Evolutionary conservation across 2,329 filamentous ascomycete genomes (phyloP).

Genomic region (Fusarium burgessii): DNA sequence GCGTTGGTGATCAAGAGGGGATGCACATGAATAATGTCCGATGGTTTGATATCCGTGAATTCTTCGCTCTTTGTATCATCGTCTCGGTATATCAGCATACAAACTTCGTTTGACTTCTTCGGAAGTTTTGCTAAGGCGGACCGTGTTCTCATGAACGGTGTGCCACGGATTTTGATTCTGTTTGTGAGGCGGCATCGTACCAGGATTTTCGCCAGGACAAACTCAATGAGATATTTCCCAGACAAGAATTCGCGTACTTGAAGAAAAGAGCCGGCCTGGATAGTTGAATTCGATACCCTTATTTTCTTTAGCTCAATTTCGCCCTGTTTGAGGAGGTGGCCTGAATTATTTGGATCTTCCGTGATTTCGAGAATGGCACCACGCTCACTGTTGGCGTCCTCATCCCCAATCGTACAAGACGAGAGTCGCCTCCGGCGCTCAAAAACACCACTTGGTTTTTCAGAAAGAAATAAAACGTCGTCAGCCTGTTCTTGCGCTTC

Average conservation of each 20-base stretch:
- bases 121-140: conserved; percentile 54
- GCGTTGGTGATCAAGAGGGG: conserved; percentile 68
- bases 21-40: conserved; percentile 55
- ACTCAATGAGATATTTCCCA: conserved; percentile 47
- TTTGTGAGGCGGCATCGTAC: conserved; percentile 45
- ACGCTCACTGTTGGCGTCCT: neutral
- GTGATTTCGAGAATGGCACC: conserved; percentile 52
- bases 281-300: conserved; percentile 5
- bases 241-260: conserved; percentile 43
- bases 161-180: conserved; percentile 52
- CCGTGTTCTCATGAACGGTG: conserved; percentile 53
- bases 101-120: conserved; percentile 58
- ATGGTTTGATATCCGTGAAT: conserved; percentile 56
- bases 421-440: conserved; percentile 23
- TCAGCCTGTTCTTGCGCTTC: conserved; percentile 12
- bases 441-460: neutral
- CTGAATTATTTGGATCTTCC: conserved; percentile 30
- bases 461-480: conserved; percentile 35
- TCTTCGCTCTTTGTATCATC: conserved; percentile 44
- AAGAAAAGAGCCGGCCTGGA: conserved; percentile 47
- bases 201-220: conserved; percentile 59
- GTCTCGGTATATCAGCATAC: conserved; percentile 53
- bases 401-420: conserved; percentile 43
- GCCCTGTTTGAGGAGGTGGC: conserved; percentile 27
- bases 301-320: conserved; percentile 43